Percentiles rank a stretch among this genome's conserved stretches.
Evolutionary conservation across 2,329 filamentous ascomycete genomes (phyloP).

Genomic region (Aspergillus awamori): DNA sequence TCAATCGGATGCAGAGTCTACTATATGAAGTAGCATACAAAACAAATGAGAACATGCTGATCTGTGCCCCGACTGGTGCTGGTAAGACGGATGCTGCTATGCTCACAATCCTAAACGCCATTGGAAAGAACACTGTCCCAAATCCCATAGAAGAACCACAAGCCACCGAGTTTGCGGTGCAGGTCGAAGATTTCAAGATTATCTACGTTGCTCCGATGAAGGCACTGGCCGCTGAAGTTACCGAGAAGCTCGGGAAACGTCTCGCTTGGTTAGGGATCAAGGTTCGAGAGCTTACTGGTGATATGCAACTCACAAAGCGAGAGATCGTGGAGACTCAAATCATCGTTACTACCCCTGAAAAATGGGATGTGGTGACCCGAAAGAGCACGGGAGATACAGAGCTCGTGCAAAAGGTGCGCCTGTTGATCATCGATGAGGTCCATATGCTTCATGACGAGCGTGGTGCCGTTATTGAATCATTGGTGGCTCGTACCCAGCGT

Average conservation of each 20-base stretch:
- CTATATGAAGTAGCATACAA: constrained; percentile 94
- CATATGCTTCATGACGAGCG: constrained; percentile 99
- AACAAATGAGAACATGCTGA: constrained; percentile 97
- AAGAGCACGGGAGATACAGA: constrained; percentile 98
- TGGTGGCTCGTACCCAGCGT: constrained; percentile 91
- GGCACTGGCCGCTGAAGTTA: constrained; percentile 92
- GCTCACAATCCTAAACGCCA: constrained; percentile 89
- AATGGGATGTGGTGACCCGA: constrained; percentile 97
- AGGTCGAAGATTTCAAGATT: constrained; percentile 90
- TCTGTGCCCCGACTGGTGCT: constrained; percentile 95
- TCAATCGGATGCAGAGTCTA: constrained; percentile 98
- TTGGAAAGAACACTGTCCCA: constrained; percentile 81
- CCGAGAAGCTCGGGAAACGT: constrained; percentile 87
- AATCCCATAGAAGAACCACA: constrained; percentile 74
- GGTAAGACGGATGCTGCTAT: constrained; percentile 99
- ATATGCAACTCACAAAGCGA: constrained; percentile 97
- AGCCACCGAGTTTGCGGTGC: constrained; percentile 78
- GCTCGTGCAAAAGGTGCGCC: constrained; percentile 91
- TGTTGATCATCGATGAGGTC: constrained; percentile 97
- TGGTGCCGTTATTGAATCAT: constrained; percentile 90
- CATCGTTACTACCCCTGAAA: constrained; percentile 97
- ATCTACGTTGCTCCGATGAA: constrained; percentile 99
- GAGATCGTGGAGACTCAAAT: constrained; percentile 97
- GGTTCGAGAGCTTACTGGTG: constrained; percentile 91
- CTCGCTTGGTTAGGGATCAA: constrained; percentile 91